Conservation (phyloP, 345 rosid genomes). For the Excoecaria agallocha region DNA sequence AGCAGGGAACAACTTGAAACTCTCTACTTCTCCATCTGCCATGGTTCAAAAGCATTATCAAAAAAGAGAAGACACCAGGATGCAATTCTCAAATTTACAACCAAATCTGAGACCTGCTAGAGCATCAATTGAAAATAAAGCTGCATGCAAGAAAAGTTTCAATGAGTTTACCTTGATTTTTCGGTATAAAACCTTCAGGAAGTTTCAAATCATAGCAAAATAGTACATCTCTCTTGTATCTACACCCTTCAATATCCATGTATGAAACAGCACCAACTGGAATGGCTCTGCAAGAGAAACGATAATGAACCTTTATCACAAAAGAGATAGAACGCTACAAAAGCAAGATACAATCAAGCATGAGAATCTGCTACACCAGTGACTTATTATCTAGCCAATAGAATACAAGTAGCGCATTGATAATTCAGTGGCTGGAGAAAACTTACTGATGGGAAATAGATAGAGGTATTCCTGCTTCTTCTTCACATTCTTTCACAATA, state of each 20-base stretch:
- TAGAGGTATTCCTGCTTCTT: conserved; percentile 84
- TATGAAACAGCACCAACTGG: conserved; percentile 89
- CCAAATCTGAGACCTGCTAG: not conserved
- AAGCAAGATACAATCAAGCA: not conserved
- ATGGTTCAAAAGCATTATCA: not conserved
- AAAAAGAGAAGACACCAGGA: not conserved
- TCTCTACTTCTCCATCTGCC: conserved; percentile 93
- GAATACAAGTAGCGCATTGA: conserved; percentile 6
- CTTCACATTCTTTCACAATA: conserved; percentile 86
- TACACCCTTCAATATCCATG: conserved; percentile 55
- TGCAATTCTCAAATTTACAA: not conserved
- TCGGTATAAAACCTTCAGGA: conserved; percentile 59
- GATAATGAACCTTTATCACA: conserved; percentile 14
- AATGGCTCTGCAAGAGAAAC: conserved; percentile 49
- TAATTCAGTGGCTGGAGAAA: conserved; percentile 11
- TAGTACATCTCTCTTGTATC: conserved; percentile 79
- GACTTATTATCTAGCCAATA: conserved; percentile 2
- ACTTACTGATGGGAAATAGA: conserved; percentile 53
- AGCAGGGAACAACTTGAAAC: conserved; percentile 74
- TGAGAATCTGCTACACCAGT: conserved; percentile 1
- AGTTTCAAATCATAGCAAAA: conserved; percentile 85
- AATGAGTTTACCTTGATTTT: conserved; percentile 56
- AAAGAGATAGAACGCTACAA: not conserved
- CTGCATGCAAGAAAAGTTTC: conserved; percentile 10
- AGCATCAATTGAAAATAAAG: not conserved